phyloP scores from a whole-genome alignment of 495 filamentous ascomycete genomes.

The Xylaria scruposa region DNA sequence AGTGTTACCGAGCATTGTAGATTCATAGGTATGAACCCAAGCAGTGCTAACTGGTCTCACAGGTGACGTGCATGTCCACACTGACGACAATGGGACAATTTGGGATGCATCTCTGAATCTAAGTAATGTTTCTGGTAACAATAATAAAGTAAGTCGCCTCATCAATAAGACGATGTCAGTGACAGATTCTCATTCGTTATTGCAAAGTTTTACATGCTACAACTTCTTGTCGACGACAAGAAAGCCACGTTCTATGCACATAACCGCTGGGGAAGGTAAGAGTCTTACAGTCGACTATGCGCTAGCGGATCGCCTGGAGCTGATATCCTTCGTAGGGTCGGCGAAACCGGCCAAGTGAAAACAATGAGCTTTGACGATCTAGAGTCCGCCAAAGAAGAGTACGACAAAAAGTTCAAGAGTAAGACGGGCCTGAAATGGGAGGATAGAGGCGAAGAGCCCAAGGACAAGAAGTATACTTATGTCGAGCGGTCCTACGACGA shows the following conservation, averaged over 20 bases:
- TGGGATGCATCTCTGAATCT: slow-evolving; percentile 61
- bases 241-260: slow-evolving; percentile 50
- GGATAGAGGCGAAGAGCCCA: slow-evolving; percentile 57
- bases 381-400: slow-evolving; percentile 52
- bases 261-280: slow-evolving; percentile 63
- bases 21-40: slow-evolving; percentile 18
- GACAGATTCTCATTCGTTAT: not conserved
- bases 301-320: not conserved
- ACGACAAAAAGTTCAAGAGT: slow-evolving; percentile 70
- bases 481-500: slow-evolving; percentile 56
- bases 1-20: not conserved
- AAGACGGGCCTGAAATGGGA: slow-evolving; percentile 70
- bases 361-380: slow-evolving; percentile 49
- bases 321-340: slow-evolving; percentile 54
- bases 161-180: not conserved
- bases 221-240: slow-evolving; percentile 28
- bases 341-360: slow-evolving; percentile 64
- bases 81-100: slow-evolving; percentile 60
- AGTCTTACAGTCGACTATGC: not conserved
- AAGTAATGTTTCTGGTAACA: slow-evolving; percentile 58
- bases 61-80: slow-evolving; percentile 55
- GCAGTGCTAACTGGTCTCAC: not conserved
- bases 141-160: slow-evolving; percentile 54
- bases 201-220: slow-evolving; percentile 30
- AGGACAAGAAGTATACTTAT: slow-evolving; percentile 68